Evolutionary conservation across 495 filamentous ascomycete species (phyloP).

Genomic region (Aspergillus nidulans): DNA sequence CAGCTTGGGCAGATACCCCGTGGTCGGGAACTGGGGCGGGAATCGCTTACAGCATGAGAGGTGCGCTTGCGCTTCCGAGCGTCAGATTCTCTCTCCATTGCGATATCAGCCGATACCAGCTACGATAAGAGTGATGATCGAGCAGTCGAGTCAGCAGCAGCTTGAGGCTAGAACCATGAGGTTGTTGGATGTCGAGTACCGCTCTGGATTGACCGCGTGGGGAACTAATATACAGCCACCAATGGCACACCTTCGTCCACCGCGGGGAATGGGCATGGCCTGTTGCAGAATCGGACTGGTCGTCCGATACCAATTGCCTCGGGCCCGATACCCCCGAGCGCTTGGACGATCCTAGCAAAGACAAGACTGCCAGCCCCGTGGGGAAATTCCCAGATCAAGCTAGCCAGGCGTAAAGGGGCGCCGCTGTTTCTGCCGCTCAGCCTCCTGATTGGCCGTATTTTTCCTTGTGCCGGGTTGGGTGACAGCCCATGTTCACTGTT

Average conservation of each 20-base stretch:
- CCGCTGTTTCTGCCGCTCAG: not conserved
- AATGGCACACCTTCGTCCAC: not conserved
- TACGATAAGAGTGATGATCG: not conserved
- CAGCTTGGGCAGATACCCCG: too few relatives aligned
- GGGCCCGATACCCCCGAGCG: constrained; percentile 6
- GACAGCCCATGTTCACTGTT: not conserved
- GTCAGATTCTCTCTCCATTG: constrained; percentile 2
- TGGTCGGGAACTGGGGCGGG: not conserved
- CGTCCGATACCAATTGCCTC: not conserved
- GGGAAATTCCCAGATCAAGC: constrained; percentile 7
- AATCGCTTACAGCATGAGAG: constrained; percentile 5
- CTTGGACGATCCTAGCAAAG: not conserved
- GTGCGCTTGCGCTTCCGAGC: constrained; percentile 10
- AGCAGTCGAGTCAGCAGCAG: not conserved
- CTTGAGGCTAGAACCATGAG: not conserved
- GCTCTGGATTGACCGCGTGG: not conserved
- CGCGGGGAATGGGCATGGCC: not conserved
- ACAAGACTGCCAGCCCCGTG: constrained; percentile 5
- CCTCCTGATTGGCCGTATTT: not conserved
- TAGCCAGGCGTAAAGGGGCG: not conserved
- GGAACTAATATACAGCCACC: constrained; percentile 2
- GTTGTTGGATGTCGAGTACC: not conserved
- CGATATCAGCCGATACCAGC: not conserved
- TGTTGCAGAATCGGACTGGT: not conserved
- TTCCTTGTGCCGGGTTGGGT: not conserved